Base-by-base conservation (phyloP, 495 filamentous ascomycete genomes). In the Mytilinidion resinicola region DNA sequence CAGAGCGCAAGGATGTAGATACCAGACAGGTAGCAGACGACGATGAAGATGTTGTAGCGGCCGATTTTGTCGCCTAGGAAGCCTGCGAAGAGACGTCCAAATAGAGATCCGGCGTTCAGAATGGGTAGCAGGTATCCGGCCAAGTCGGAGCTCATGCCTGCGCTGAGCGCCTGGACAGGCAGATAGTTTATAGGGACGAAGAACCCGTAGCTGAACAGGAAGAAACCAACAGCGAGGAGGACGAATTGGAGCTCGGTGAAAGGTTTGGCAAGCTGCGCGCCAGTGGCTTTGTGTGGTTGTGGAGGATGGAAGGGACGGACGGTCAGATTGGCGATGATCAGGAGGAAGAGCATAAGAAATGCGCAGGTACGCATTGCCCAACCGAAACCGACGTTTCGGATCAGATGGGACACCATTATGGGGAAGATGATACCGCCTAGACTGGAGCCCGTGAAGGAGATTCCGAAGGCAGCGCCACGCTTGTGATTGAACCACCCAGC, bases 351-450 rank as follows among this genome's bases (percentile, higher is more conserved):
- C 55, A 90, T 81, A 48, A 90, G 63, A 61, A 91, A 90, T 10
- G 82, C 86, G 42, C 76, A 73, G 34, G 76, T 77, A 17, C 88
- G 80, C 75, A 90, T 83, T 3, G 86, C 76, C 88, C 88, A 92
- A 4, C 74, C 71, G 60, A 87, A 91, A 10, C 85, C 86, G 46
- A 89, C 76, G 17, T 70, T 39, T 0, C 74, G 76, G 61, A 90
- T 81, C n/a, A 89, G 69, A 12, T 77, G 75, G 7, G 78, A 67
- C 47, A 90, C 79, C 78, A 90, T 83, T 68, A 90, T 89, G 6
- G 80, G 82, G 43, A 86, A 74, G 11, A 89, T 73, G 39, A 87
- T 78, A 19, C 85, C 85, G 2, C 84, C 84, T 8, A 89, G 63
- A 14, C 39, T 42, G 39, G 82, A 84, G 0, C 87, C 87, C 1